A percentile compares a stretch with the other conserved stretches of the same genome.
Evolutionary conservation across 2,329 filamentous ascomycete species (phyloP).

Genomic region (Fusarium sp.): DNA sequence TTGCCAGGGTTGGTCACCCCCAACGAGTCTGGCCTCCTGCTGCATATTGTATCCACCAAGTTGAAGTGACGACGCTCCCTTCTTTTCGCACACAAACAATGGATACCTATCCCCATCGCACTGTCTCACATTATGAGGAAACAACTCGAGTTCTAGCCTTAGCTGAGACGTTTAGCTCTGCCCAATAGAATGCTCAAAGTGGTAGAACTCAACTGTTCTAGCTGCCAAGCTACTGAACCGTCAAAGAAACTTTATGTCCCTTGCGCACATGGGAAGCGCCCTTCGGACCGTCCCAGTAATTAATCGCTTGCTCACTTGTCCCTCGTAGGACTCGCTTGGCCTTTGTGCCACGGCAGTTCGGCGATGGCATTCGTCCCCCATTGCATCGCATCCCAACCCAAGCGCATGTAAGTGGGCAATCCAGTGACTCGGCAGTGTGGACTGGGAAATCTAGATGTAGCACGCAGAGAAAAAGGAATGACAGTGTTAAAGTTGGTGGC

Average conservation of each 20-base stretch:
- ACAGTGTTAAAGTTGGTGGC: slow-evolving; percentile 4
- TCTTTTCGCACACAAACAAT: background rate
- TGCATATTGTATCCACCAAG: slow-evolving; percentile 23
- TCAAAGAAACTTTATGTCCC: slow-evolving; percentile 28
- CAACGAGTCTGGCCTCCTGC: slow-evolving; percentile 20
- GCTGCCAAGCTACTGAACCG: slow-evolving; percentile 5
- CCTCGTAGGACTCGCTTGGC: slow-evolving; percentile 18
- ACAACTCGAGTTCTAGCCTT: slow-evolving; percentile 20
- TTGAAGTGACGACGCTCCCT: slow-evolving; percentile 20
- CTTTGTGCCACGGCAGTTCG: slow-evolving; percentile 22
- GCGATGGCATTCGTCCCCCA: slow-evolving; percentile 9
- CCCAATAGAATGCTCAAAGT: slow-evolving; percentile 23
- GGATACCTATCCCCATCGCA: slow-evolving; percentile 9
- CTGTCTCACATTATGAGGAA: slow-evolving; percentile 35
- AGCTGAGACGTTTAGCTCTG: slow-evolving; percentile 22
- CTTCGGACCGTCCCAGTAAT: slow-evolving; percentile 21
- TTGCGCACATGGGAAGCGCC: slow-evolving; percentile 25
- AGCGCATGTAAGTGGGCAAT: slow-evolving; percentile 13
- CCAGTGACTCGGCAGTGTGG: slow-evolving; percentile 10
- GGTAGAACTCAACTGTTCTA: slow-evolving; percentile 13
- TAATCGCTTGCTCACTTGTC: slow-evolving; percentile 7
- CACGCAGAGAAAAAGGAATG: slow-evolving; percentile 9
- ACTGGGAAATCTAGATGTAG: slow-evolving; percentile 17
- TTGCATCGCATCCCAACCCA: slow-evolving; percentile 19
- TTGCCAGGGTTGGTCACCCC: slow-evolving; percentile 15